These are phyloP conservation scores for Epichloe sylvatica DNA, from an alignment of 2,329 filamentous ascomycete genomes.

Conservation along the genomic window DNA sequence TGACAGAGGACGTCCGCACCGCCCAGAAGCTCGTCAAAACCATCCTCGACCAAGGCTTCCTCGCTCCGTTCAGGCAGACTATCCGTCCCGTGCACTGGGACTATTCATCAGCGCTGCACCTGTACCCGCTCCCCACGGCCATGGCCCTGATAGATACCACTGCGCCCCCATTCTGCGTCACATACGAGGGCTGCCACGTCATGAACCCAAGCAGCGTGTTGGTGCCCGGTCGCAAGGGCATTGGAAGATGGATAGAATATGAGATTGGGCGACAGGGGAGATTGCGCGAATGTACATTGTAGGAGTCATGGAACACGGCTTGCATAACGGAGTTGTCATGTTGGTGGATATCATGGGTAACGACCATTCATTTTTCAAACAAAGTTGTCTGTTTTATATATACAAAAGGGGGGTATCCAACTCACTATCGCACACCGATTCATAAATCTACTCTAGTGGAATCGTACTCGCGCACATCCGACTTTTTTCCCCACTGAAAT, in stretches of 20 bases:
- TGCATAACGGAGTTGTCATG: background rate
- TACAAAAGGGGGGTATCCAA: background rate
- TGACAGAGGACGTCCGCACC: conserved; percentile 36
- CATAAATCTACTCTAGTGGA: background rate
- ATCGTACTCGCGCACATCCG: background rate
- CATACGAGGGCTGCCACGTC: conserved; percentile 90
- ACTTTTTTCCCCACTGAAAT: background rate
- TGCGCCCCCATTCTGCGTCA: conserved; percentile 69
- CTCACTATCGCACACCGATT: background rate
- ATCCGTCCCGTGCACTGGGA: conserved; percentile 84
- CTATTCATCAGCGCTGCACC: conserved; percentile 56
- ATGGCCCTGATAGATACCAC: conserved; percentile 73
- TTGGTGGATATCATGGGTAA: background rate
- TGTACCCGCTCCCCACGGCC: conserved; percentile 80
- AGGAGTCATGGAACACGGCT: background rate
- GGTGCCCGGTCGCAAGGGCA: conserved; percentile 51
- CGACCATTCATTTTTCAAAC: background rate
- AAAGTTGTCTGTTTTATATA: background rate
- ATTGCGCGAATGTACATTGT: conserved; percentile 50
- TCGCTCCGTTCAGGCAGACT: conserved; percentile 73
- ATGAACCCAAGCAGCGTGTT: conserved; percentile 80
- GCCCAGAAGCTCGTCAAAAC: conserved; percentile 79
- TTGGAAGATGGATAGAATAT: conserved; percentile 80
- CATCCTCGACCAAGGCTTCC: conserved; percentile 74
- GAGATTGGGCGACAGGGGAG: conserved; percentile 47